These are phyloP conservation scores for Podospora bellae-mahoneyi DNA, from an alignment of 495 filamentous ascomycete genomes.

Conservation along the genomic window DNA sequence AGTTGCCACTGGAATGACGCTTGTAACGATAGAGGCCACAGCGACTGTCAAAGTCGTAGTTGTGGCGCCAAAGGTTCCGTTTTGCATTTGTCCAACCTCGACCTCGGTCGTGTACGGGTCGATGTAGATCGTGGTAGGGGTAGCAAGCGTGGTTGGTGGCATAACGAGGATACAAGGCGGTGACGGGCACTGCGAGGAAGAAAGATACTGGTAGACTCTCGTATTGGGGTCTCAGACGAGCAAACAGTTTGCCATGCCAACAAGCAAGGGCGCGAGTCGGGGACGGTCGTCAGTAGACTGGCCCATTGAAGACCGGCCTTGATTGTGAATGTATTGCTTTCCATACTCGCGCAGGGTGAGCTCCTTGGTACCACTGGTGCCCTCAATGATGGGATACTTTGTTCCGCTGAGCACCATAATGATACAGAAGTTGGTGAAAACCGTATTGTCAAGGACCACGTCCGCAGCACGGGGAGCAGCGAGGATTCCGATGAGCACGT, in stretches of 20 bases:
- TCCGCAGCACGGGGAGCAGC: constrained; percentile 52
- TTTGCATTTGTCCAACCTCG: background rate
- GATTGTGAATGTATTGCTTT: constrained; percentile 48
- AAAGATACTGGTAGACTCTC: constrained; percentile 40
- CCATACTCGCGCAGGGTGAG: constrained; percentile 64
- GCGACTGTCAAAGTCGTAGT: background rate
- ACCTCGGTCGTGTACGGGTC: constrained; percentile 3
- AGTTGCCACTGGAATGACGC: background rate
- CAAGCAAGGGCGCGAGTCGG: constrained; percentile 49
- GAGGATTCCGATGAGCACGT: constrained; percentile 58
- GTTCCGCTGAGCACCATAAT: constrained; percentile 44
- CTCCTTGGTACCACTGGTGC: constrained; percentile 42
- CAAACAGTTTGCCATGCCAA: constrained; percentile 45
- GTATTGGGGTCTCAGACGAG: constrained; percentile 61
- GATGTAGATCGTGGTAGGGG: background rate
- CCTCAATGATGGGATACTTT: constrained; percentile 43
- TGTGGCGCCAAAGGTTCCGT: background rate
- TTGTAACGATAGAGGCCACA: background rate
- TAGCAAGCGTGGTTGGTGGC: background rate
- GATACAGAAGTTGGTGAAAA: constrained; percentile 31
- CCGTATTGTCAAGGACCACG: constrained; percentile 46
- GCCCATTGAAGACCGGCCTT: constrained; percentile 37
- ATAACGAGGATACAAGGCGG: background rate
- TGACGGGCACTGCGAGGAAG: constrained; percentile 39
- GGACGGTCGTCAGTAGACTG: constrained; percentile 39